A percentile compares a stretch with the other conserved stretches of the same genome.
Conservation (phyloP, 805 yeast genomes). For the Candida yuanshanica region DNA sequence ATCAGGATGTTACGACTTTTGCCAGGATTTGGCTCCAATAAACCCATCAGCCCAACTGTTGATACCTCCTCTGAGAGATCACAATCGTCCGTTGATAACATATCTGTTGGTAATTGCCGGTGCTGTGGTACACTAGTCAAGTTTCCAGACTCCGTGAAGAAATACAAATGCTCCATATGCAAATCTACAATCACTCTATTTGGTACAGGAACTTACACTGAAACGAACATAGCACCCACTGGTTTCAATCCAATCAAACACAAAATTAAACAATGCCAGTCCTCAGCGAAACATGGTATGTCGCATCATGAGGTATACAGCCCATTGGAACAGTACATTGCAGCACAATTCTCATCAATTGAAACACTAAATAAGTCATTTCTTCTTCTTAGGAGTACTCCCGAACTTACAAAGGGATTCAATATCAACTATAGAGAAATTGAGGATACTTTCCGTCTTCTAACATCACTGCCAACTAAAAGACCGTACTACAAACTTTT, state of each 20-base stretch:
- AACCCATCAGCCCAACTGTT: background rate
- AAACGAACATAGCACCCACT: background rate
- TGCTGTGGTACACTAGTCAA: conserved; percentile 44
- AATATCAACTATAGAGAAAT: conserved; percentile 48
- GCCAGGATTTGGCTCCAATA: background rate
- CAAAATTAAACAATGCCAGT: conserved; percentile 6
- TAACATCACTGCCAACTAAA: conserved; percentile 51
- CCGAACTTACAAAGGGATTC: conserved; percentile 19
- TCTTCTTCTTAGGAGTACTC: conserved; percentile 14
- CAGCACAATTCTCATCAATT: conserved; percentile 41
- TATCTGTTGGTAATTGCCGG: conserved; percentile 27
- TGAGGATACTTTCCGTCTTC: conserved; percentile 36
- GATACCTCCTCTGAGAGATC: background rate
- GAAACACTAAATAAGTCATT: conserved; percentile 52
- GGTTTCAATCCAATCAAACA: conserved; percentile 2
- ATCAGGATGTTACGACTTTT: background rate
- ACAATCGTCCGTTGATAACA: background rate
- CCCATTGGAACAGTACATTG: conserved; percentile 46
- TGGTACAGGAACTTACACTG: background rate
- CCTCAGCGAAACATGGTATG: background rate
- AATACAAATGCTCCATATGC: conserved; percentile 60
- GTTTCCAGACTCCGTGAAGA: conserved; percentile 29
- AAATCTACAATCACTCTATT: conserved; percentile 37
- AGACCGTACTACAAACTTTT: conserved; percentile 55
- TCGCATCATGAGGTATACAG: conserved; percentile 30